These are phyloP conservation scores for Ceratocystis cubensis DNA, from an alignment of 2,329 filamentous ascomycete genomes.

Conservation along the genomic window DNA sequence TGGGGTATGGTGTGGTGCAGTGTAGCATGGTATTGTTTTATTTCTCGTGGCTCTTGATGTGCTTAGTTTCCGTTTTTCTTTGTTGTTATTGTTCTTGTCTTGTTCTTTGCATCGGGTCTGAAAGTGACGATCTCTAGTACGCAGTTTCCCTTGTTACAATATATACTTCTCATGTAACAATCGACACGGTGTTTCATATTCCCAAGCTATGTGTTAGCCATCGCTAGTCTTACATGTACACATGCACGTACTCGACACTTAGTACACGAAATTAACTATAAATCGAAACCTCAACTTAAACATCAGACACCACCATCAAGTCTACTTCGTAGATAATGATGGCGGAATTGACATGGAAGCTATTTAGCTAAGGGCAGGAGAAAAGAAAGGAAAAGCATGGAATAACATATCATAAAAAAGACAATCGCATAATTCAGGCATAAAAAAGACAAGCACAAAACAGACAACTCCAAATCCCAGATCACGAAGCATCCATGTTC, in stretches of 20 bases:
- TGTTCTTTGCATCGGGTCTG: not conserved
- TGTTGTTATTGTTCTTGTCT: not conserved
- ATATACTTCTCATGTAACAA: not conserved
- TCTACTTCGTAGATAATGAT: too few relatives aligned
- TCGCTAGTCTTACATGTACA: too few relatives aligned
- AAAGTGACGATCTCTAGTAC: not conserved
- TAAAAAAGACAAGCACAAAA: constrained; percentile 6
- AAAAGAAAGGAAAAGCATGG: constrained; percentile 12
- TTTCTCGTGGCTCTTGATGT: not conserved
- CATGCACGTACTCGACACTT: too few relatives aligned
- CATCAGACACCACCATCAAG: too few relatives aligned
- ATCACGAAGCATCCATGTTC: constrained; percentile 15
- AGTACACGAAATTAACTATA: too few relatives aligned
- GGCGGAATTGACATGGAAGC: too few relatives aligned
- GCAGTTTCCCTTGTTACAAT: not conserved
- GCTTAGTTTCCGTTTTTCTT: not conserved
- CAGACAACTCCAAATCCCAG: constrained; percentile 18
- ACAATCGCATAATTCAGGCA: constrained; percentile 13
- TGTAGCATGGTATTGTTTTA: not conserved
- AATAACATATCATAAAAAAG: constrained; percentile 7
- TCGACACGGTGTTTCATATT: too few relatives aligned
- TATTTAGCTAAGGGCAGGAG: constrained; percentile 21
- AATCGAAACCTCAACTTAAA: too few relatives aligned
- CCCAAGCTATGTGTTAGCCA: too few relatives aligned
- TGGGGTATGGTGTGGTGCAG: not conserved